phyloP scores from a whole-genome alignment of 2,329 filamentous ascomycete genomes.

The Sordariomycetes sp. region DNA sequence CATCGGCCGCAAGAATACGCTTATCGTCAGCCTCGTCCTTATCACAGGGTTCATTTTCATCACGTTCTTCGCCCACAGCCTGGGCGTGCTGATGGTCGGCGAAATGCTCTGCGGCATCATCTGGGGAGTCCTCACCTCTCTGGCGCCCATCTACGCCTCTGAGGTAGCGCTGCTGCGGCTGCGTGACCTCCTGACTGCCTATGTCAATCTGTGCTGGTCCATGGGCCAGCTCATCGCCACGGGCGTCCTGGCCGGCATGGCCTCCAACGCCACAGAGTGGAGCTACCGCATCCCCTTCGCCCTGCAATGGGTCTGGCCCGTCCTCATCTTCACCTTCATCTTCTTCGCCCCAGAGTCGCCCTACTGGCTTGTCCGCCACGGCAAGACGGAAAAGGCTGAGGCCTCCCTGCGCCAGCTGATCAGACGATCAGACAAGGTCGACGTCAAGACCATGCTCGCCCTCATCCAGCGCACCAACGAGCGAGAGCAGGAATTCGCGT shows the following conservation, averaged over 20 bases:
- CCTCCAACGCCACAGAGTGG: constrained; percentile 19
- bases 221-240: constrained; percentile 33
- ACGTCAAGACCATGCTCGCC: constrained; percentile 40
- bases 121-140: constrained; percentile 32
- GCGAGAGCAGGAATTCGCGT: constrained; percentile 64
- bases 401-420: constrained; percentile 48
- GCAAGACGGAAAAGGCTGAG: constrained; percentile 56
- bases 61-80: constrained; percentile 29
- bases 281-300: constrained; percentile 18
- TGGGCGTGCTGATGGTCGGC: constrained; percentile 25
- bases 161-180: constrained; percentile 26
- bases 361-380: constrained; percentile 22
- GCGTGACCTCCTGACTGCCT: constrained; percentile 30
- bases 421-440: constrained; percentile 35
- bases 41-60: constrained; percentile 32
- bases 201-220: constrained; percentile 34
- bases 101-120: constrained; percentile 34
- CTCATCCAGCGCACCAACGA: constrained; percentile 90
- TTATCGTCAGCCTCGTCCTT: constrained; percentile 26
- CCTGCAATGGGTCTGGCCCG: background rate
- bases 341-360: background rate
- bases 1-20: constrained; percentile 28
- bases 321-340: background rate
- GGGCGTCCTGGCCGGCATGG: constrained; percentile 23
- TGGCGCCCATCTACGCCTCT: constrained; percentile 33